These are phyloP conservation scores for Talaromyces ruber DNA, from an alignment of 495 filamentous ascomycete genomes.

Conservation along the genomic window DNA sequence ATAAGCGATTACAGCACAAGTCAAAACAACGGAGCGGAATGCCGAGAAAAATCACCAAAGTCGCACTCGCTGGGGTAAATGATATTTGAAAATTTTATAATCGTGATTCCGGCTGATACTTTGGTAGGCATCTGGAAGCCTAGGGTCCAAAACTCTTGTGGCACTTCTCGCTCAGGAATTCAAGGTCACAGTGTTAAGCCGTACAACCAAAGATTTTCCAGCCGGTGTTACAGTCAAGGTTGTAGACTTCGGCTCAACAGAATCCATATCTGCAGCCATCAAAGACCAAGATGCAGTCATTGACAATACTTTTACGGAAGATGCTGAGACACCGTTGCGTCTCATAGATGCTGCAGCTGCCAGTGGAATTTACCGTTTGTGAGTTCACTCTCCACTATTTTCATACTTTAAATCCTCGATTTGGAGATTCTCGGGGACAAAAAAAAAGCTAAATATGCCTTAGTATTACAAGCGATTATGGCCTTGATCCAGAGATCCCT, in stretches of 20 bases:
- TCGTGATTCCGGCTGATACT: conserved; percentile 6
- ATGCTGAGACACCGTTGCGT: conserved; percentile 11
- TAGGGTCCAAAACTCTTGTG: conserved; percentile 10
- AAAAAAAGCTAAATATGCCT: background rate
- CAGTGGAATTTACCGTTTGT: conserved; percentile 18
- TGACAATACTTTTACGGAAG: conserved; percentile 13
- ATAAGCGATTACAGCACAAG: background rate
- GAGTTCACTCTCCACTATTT: background rate
- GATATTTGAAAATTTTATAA: background rate
- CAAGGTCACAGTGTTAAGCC: conserved; percentile 14
- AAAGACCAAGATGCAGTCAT: conserved; percentile 15
- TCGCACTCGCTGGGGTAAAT: conserved; percentile 11
- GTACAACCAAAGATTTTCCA: conserved; percentile 13
- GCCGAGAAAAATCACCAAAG: conserved; percentile 9
- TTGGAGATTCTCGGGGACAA: background rate
- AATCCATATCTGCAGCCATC: conserved; percentile 13
- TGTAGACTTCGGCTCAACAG: conserved; percentile 14
- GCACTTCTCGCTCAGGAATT: conserved; percentile 12
- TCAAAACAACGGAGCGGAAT: background rate
- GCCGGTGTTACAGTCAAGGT: conserved; percentile 8
- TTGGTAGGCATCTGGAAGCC: conserved; percentile 12
- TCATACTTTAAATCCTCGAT: background rate
- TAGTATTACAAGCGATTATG: conserved; percentile 21
- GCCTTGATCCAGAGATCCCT: conserved; percentile 19
- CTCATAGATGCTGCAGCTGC: conserved; percentile 16